Conservation (phyloP, 2,329 filamentous ascomycete species). For the Aureobasidium sp. region DNA sequence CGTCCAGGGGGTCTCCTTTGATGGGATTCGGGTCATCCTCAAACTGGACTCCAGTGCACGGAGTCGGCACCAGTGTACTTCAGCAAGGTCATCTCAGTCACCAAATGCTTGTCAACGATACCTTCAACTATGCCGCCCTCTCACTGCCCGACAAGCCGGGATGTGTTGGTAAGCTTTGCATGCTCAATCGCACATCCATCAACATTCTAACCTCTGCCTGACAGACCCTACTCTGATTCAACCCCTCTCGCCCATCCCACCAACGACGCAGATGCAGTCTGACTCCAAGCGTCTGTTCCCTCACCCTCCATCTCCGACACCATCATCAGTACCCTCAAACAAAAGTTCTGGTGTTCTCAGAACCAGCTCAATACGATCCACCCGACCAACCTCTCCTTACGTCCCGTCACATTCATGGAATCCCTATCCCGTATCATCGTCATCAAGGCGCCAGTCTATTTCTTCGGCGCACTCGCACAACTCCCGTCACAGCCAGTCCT, state of each 20-base stretch:
- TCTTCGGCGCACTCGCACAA: constrained; percentile 62
- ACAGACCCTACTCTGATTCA: constrained; percentile 55
- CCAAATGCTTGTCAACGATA: constrained; percentile 49
- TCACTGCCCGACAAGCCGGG: constrained; percentile 39
- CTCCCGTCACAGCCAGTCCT: constrained; percentile 49
- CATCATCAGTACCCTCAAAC: constrained; percentile 41
- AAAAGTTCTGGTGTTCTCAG: constrained; percentile 52
- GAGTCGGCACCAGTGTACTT: constrained; percentile 58
- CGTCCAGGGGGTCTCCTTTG: constrained; percentile 47
- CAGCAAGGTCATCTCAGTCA: constrained; percentile 46
- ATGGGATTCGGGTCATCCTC: constrained; percentile 54
- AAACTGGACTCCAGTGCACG: constrained; percentile 49
- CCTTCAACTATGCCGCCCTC: constrained; percentile 47
- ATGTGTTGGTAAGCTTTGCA: constrained; percentile 45
- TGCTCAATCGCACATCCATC: constrained; percentile 22
- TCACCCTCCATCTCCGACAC: constrained; percentile 56
- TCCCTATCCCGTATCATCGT: constrained; percentile 39
- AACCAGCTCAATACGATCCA: constrained; percentile 49
- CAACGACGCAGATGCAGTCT: constrained; percentile 33
- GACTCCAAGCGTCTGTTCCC: constrained; percentile 35
- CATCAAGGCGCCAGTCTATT: constrained; percentile 58
- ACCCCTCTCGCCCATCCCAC: constrained; percentile 39
- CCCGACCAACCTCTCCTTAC: constrained; percentile 9
- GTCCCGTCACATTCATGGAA: constrained; percentile 38
- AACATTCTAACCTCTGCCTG: not conserved